Evolutionary conservation across 768 basidiomycete species (phyloP), one percentile per base, ranked within the genome.

Genomic region (Clathrus columnatus): DNA sequence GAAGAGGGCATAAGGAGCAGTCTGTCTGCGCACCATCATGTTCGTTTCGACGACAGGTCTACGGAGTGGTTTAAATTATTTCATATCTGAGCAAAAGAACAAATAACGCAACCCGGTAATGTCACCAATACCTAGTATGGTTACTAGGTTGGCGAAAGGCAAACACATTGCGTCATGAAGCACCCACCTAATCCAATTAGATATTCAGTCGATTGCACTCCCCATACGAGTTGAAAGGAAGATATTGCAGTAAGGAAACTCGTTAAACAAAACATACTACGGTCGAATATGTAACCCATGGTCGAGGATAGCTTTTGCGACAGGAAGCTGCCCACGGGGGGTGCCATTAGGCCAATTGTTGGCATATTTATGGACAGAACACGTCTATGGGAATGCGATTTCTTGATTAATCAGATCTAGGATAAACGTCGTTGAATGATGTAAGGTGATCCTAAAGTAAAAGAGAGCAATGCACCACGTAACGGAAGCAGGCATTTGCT

Each of bases 31-130:
- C 65, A 81, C 84, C 85, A 87, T 86, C 82, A 88, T 85, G 59
- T 87, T 87, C 17, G 87, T 89, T 72, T 90, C 85, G 5, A 88
- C 85, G 17, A 87, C 80, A 3, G 86, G 84, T 20, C 83, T 84
- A 48, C 43, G 6, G 28, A 28, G 44, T 47, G 2, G 16, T 45
- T 58, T 56, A 58, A 23, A 58, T 43, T 60, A 57, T 48, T 51
- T 55, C 41, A 47, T 30, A 27, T 56, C 44, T 42, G 18, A 18
- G 30, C 36, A 48, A 26, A 11, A 45, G 7, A 20, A 24, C 51
- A 24, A 17, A 17, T 46, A 32, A 27, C 64, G 64, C 53, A 69
- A 83, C 83, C 87, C 84, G 57, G 85, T 89, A 57, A 89, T 77
- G 62, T 89, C 87, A 18, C 78, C 85, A 59, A 80, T 82, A 23